Conservation (phyloP, 257 asterid species). For the Sherardia arvensis region DNA sequence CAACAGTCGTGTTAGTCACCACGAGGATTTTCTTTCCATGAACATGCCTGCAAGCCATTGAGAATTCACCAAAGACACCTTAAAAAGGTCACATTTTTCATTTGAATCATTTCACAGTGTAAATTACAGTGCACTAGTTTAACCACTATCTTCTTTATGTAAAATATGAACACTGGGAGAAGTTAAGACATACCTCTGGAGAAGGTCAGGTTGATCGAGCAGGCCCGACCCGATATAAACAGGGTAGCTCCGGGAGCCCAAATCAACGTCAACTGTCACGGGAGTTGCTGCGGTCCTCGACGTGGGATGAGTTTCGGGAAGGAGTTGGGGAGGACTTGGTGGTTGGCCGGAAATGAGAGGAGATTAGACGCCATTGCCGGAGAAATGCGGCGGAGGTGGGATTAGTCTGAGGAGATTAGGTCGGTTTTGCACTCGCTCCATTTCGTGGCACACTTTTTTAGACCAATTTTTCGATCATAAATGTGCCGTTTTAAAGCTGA, state of each 20-base stretch:
- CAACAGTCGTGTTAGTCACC: slow-evolving; percentile 90
- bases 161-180: no score
- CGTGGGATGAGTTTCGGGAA: slow-evolving; percentile 18
- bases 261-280: slow-evolving; percentile 73
- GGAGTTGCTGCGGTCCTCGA: slow-evolving; percentile 23
- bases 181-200: slow-evolving; percentile 56
- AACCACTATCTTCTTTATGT: not conserved
- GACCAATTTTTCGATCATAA: no score
- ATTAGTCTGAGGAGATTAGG: not conserved
- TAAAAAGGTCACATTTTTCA: no score
- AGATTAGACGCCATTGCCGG: slow-evolving; percentile 22
- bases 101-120: no score
- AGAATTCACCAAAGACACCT: slow-evolving; percentile 9
- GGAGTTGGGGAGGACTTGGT: not conserved
- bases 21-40: slow-evolving; percentile 96
- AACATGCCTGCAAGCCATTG: slow-evolving; percentile 55
- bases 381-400: slow-evolving; percentile 2
- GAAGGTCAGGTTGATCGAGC: slow-evolving; percentile 67
- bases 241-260: slow-evolving; percentile 96
- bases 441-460: no score
- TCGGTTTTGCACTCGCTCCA: no score
- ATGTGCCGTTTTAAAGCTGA: no score
- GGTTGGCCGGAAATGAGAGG: slow-evolving; percentile 22
- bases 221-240: slow-evolving; percentile 97
- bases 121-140: not conserved